Conservation (phyloP, 768 basidiomycete genomes). For the Suillus weaverae region DNA sequence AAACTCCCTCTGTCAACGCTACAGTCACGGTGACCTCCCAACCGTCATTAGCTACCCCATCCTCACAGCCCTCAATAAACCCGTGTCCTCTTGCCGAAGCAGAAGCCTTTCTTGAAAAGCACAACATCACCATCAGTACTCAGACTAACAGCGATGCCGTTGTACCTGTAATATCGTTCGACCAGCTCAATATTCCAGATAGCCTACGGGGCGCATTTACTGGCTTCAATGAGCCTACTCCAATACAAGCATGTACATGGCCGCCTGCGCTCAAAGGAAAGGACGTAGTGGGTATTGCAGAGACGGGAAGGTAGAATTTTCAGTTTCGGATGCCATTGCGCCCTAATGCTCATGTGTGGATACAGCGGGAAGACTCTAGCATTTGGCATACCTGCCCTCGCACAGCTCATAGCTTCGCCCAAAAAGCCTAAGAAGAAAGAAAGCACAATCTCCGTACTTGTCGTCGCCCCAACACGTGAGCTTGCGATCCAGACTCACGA, state of each 20-base stretch:
- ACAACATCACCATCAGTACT: conserved; percentile 72
- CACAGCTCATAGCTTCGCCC: conserved; percentile 51
- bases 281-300: conserved; percentile 96
- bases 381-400: conserved; percentile 90
- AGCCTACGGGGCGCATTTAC: conserved; percentile 63
- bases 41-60: conserved; percentile 17
- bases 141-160: conserved; percentile 45
- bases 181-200: conserved; percentile 65
- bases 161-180: conserved; percentile 73
- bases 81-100: conserved; percentile 43
- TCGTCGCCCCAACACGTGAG: conserved; percentile 94
- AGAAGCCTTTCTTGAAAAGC: conserved; percentile 64
- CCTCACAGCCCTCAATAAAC: conserved; percentile 19
- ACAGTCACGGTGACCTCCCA: conserved; percentile 22
- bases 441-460: conserved; percentile 60
- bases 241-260: conserved; percentile 96
- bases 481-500: conserved; percentile 95
- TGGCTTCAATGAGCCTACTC: conserved; percentile 84
- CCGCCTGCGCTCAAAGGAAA: conserved; percentile 76
- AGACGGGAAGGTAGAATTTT: conserved; percentile 78
- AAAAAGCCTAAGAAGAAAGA: conserved; percentile 33
- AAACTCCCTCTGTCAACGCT: conserved; percentile 7
- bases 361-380: conserved; percentile 91
- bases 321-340: conserved; percentile 1
- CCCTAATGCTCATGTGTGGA: conserved; percentile 2